Evolutionary conservation across 164 flowering plant species (phyloP).

Genomic region (Stephania cephalantha): DNA sequence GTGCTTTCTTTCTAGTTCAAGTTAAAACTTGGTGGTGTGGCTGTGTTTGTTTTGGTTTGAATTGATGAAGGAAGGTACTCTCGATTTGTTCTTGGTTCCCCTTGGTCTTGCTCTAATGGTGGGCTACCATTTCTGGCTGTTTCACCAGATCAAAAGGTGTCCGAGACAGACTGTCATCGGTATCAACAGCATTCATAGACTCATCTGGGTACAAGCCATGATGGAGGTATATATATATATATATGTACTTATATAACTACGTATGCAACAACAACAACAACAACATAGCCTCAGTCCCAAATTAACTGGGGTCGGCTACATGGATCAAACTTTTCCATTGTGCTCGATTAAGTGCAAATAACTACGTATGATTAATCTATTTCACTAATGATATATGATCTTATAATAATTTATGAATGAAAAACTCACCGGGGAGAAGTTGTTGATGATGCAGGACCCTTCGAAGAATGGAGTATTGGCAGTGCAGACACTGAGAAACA

Average conservation of each 20-base stretch:
- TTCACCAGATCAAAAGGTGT: conserved; percentile 33
- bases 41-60: too few relatives aligned
- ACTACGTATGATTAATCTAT: too few relatives aligned
- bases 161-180: conserved; percentile 62
- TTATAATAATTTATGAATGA: too few relatives aligned
- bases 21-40: too few relatives aligned
- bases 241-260: neutral
- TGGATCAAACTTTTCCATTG: too few relatives aligned
- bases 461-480: conserved; percentile 60
- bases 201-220: conserved; percentile 67
- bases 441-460: conserved; percentile 32
- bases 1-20: too few relatives aligned
- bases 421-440: too few relatives aligned
- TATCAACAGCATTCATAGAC: conserved; percentile 43
- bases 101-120: conserved; percentile 45
- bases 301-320: too few relatives aligned
- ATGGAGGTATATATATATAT: conserved; percentile 49
- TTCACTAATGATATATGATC: too few relatives aligned
- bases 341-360: too few relatives aligned
- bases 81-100: conserved; percentile 57
- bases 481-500: conserved; percentile 74
- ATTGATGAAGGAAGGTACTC: neutral
- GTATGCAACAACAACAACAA: too few relatives aligned
- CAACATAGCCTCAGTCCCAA: too few relatives aligned
- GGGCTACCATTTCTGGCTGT: conserved; percentile 67